Evolutionary conservation across 768 basidiomycete genomes (phyloP).

Genomic region (Cystofilobasidium capitatum): DNA sequence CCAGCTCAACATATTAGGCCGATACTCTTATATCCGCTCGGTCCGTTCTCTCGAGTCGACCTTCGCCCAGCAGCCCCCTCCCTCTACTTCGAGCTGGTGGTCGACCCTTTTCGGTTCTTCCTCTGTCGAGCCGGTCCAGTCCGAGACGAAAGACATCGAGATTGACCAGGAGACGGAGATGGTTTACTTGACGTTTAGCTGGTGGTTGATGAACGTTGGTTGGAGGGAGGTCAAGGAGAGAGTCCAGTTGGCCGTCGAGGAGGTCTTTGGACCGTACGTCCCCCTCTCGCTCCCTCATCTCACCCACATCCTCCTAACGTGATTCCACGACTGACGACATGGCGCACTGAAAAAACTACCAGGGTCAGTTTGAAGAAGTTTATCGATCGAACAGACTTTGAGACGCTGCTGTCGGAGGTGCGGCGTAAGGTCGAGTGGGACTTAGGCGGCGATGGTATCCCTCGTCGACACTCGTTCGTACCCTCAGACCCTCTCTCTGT

Average conservation of each 20-base stretch:
- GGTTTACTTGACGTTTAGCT: slow-evolving; percentile 73
- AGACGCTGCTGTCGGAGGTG: slow-evolving; percentile 15
- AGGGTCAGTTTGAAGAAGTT: slow-evolving; percentile 30
- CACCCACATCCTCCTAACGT: slow-evolving; percentile 20
- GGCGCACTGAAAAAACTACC: no score
- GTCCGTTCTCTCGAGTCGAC: slow-evolving; percentile 38
- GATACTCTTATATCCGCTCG: slow-evolving; percentile 65
- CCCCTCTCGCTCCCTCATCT: neutral
- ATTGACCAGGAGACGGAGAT: slow-evolving; percentile 56
- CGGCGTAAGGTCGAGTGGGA: slow-evolving; percentile 25
- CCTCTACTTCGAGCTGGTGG: neutral
- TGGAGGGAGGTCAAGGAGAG: slow-evolving; percentile 75
- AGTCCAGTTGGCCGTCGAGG: slow-evolving; percentile 64
- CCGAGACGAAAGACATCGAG: slow-evolving; percentile 13
- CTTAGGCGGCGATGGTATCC: slow-evolving; percentile 20
- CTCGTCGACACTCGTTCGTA: slow-evolving; percentile 17
- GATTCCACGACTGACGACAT: slow-evolving; percentile 7
- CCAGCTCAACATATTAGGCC: slow-evolving; percentile 75
- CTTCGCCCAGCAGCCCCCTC: neutral
- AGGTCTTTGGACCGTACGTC: slow-evolving; percentile 71
- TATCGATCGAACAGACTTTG: slow-evolving; percentile 27
- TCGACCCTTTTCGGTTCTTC: slow-evolving; percentile 5
- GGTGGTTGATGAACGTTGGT: slow-evolving; percentile 87
- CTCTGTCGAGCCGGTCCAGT: no score
- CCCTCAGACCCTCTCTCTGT: neutral